phyloP scores from a whole-genome alignment of 2,329 filamentous ascomycete species.

The Cordyceps cicadae region DNA sequence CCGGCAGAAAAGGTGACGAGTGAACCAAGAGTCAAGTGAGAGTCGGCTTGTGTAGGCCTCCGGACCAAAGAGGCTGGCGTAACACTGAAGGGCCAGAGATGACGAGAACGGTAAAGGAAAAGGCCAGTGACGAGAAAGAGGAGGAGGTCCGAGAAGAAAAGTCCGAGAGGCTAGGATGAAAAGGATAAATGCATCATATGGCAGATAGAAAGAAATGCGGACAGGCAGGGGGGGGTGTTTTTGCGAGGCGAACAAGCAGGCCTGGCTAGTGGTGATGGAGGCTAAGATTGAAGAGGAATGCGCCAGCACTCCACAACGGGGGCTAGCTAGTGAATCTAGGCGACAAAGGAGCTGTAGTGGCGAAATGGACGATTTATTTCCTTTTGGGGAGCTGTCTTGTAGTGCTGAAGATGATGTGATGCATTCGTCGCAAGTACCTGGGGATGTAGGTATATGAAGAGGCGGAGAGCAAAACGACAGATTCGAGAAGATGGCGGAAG shows the following conservation, averaged over 20 bases:
- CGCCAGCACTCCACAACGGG: constrained; percentile 10
- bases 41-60: background rate
- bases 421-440: too few relatives aligned
- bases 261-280: background rate
- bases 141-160: background rate
- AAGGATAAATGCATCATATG: constrained; percentile 5
- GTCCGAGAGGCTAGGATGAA: background rate
- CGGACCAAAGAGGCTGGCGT: constrained; percentile 5
- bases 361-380: background rate
- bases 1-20: background rate
- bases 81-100: constrained; percentile 4
- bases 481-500: background rate
- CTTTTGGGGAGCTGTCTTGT: background rate
- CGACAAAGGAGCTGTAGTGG: background rate
- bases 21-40: background rate
- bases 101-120: background rate
- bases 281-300: background rate
- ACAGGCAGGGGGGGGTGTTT: background rate
- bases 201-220: background rate
- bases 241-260: background rate
- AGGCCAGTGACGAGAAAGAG: background rate
- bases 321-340: constrained; percentile 15
- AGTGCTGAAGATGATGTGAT: background rate
- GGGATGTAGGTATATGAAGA: background rate
- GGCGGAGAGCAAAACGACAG: background rate